Evolutionary conservation across 1,284 basidiomycete species (phyloP).

Genomic region (Cystobasidiaceae sp.): DNA sequence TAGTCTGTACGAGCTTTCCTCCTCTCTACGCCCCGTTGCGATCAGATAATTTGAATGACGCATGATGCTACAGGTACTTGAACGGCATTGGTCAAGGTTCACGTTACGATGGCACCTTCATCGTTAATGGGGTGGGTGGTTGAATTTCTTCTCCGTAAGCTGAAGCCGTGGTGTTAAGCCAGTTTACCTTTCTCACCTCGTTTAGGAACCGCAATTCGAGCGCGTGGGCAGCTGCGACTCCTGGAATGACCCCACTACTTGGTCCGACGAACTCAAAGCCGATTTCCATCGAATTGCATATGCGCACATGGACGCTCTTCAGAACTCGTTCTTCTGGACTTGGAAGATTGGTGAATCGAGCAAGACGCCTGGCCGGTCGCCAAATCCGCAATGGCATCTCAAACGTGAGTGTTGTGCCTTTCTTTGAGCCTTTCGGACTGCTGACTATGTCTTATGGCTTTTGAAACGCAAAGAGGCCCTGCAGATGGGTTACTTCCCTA

Average conservation of each 20-base stretch:
- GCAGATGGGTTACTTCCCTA: constrained; percentile 71
- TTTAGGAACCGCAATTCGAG: constrained; percentile 7
- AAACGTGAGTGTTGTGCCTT: constrained; percentile 20
- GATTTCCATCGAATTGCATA: constrained; percentile 26
- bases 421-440: not conserved
- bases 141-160: not conserved
- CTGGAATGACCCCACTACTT: constrained; percentile 35
- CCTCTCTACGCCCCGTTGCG: too few species aligned
- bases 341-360: constrained; percentile 80
- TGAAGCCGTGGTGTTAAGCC: not conserved
- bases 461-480: constrained; percentile 57
- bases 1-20: constrained; percentile 39
- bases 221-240: constrained; percentile 36
- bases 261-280: constrained; percentile 28
- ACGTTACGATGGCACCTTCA: constrained; percentile 42
- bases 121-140: constrained; percentile 27
- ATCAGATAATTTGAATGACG: too few species aligned
- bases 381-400: constrained; percentile 57
- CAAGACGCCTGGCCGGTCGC: constrained; percentile 57
- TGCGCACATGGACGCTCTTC: constrained; percentile 32
- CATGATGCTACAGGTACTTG: too few species aligned
- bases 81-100: constrained; percentile 41
- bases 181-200: not conserved
- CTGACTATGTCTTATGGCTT: not conserved
- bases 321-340: constrained; percentile 92